Conservation (phyloP, 2,329 filamentous ascomycete species). For the Phyllachora maydis region DNA sequence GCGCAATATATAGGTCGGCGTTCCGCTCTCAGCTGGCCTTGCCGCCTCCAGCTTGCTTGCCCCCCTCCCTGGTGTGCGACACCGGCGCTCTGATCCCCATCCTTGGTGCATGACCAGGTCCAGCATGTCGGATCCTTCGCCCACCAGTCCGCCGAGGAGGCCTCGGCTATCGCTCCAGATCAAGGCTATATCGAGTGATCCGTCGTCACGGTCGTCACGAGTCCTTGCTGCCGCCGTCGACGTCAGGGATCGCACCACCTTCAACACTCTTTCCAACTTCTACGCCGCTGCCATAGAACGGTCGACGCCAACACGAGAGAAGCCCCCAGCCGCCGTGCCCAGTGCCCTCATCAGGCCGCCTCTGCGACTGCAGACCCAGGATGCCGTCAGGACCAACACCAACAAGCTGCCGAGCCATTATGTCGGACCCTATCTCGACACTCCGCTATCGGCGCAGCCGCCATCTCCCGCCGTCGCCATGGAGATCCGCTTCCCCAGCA, state of each 20-base stretch:
- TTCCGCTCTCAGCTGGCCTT: too few species aligned
- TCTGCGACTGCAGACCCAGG: constrained; percentile 16
- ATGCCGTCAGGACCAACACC: constrained; percentile 10
- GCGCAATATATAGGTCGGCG: too few species aligned
- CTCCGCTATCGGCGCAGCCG: constrained; percentile 28
- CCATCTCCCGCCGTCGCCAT: constrained; percentile 22
- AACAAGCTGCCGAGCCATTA: constrained; percentile 22
- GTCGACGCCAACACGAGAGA: constrained; percentile 24
- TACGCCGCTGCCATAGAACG: constrained; percentile 42
- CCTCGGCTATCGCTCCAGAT: constrained; percentile 31
- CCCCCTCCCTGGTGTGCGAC: background rate
- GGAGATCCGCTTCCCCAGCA: constrained; percentile 28
- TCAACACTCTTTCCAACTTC: constrained; percentile 46
- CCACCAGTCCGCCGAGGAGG: constrained; percentile 18
- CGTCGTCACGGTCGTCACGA: constrained; percentile 17
- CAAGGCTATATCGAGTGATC: constrained; percentile 15
- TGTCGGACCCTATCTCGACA: constrained; percentile 26
- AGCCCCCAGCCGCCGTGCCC: constrained; percentile 17
- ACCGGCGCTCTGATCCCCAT: background rate
- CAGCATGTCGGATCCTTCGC: constrained; percentile 8
- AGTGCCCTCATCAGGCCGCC: constrained; percentile 23
- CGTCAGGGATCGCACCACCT: constrained; percentile 37
- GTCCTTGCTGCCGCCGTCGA: constrained; percentile 25
- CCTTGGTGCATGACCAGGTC: too few species aligned
- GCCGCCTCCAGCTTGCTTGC: background rate